phyloP scores from a whole-genome alignment of 768 basidiomycete species.

The Tubosaeta brunneosetosa region DNA sequence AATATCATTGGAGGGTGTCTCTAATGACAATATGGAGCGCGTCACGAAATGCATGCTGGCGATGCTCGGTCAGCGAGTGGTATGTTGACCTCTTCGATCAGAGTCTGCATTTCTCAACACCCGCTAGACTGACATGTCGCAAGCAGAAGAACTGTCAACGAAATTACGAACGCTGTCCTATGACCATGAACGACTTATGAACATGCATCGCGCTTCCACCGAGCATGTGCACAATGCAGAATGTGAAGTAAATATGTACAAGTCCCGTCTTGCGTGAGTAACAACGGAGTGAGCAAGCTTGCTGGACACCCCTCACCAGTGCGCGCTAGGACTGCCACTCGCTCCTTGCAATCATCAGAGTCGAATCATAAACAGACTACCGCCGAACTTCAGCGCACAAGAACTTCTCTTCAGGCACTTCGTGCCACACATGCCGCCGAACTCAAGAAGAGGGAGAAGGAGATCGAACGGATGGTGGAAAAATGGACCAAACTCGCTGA shows the following conservation, averaged over 20 bases:
- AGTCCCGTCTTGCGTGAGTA: conserved; percentile 67
- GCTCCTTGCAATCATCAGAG: conserved; percentile 56
- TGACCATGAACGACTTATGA: conserved; percentile 70
- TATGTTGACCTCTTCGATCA: conserved; percentile 35
- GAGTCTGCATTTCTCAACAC: conserved; percentile 14
- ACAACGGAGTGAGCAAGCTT: not conserved
- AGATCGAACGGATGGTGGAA: conserved; percentile 68
- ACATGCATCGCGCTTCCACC: conserved; percentile 54
- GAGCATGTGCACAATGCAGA: conserved; percentile 71
- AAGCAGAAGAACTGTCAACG: conserved; percentile 71
- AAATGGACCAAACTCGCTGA: conserved; percentile 72
- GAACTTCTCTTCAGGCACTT: conserved; percentile 60
- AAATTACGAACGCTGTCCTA: conserved; percentile 75
- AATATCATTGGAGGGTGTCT: conserved; percentile 61
- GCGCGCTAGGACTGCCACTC: conserved; percentile 43
- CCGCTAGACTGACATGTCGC: conserved; percentile 64
- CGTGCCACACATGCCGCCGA: conserved; percentile 67
- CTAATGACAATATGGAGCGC: conserved; percentile 49
- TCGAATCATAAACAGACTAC: conserved; percentile 65
- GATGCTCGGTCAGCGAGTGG: conserved; percentile 73
- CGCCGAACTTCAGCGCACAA: conserved; percentile 67
- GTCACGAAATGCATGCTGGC: conserved; percentile 71
- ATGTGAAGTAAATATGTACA: conserved; percentile 69
- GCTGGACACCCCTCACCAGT: conserved; percentile 5
- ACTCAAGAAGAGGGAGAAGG: conserved; percentile 77